phyloP scores from a whole-genome alignment of 192 early-diverging fungal genomes.

The Entophlyctis luteolus region DNA sequence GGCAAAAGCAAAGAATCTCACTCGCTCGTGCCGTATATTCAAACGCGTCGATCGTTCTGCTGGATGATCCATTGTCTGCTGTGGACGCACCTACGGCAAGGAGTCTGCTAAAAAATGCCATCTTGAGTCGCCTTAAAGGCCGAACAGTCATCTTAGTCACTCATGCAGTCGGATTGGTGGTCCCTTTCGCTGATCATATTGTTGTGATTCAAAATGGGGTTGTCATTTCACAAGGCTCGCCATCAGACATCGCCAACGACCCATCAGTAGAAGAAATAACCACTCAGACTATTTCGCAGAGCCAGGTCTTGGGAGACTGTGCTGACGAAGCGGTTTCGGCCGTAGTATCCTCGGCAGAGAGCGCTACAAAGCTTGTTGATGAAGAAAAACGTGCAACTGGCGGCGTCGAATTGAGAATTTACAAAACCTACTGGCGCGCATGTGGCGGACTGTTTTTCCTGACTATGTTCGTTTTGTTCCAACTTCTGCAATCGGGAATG shows the following conservation, averaged over 20 bases:
- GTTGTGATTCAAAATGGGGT: conserved; percentile 41
- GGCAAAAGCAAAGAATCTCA: conserved; percentile 50
- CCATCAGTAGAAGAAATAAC: conserved; percentile 36
- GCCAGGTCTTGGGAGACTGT: neutral
- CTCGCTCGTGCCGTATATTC: conserved; percentile 74
- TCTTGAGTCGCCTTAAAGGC: conserved; percentile 67
- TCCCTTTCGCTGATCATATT: conserved; percentile 45
- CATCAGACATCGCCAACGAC: conserved; percentile 29
- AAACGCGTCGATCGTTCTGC: conserved; percentile 60
- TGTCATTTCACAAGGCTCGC: conserved; percentile 56
- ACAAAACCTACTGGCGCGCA: conserved; percentile 37
- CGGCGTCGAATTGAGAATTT: conserved; percentile 33
- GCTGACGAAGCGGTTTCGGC: conserved; percentile 1
- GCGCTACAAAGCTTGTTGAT: conserved; percentile 40
- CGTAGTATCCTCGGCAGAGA: conserved; percentile 14
- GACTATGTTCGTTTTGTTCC: conserved; percentile 10
- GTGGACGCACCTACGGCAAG: conserved; percentile 76
- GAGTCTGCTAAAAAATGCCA: conserved; percentile 71
- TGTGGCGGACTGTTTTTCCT: conserved; percentile 39
- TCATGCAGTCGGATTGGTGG: conserved; percentile 53
- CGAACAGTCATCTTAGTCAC: conserved; percentile 84
- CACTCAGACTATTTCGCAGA: conserved; percentile 1
- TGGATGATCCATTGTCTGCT: conserved; percentile 72
- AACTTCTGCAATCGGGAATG: conserved; percentile 9
- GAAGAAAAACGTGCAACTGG: conserved; percentile 40